Percentiles rank a stretch among this genome's conserved stretches.
Evolutionary conservation across 257 asterid genomes (phyloP).

Genomic region (Nicotiana tomentosiformis): DNA sequence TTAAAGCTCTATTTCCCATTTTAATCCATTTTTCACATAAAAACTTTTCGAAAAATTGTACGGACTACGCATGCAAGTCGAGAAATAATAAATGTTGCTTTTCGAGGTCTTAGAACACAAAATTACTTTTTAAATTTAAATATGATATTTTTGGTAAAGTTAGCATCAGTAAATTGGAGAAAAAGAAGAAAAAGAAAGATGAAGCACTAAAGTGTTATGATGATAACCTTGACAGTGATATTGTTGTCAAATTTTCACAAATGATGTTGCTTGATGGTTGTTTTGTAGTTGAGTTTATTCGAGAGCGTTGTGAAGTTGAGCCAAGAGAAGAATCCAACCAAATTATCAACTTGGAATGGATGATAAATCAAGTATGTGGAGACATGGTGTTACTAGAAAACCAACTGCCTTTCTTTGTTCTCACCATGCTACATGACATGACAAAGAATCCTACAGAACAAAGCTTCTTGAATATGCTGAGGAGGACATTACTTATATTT

Average conservation of each 20-base stretch:
- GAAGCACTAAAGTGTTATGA: conserved; percentile 8
- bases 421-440: neutral
- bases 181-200: neutral
- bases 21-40: too few species aligned
- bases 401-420: conserved; percentile 1
- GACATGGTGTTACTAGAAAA: conserved; percentile 18
- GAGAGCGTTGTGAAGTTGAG: neutral
- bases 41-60: too few species aligned
- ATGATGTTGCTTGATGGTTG: conserved; percentile 19
- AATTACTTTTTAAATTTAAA: too few species aligned
- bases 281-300: conserved; percentile 16
- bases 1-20: too few species aligned
- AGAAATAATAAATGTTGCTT: too few species aligned
- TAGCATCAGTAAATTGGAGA: neutral
- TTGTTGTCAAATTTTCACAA: neutral
- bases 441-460: neutral
- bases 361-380: neutral
- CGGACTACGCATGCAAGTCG: too few species aligned
- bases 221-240: neutral
- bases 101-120: too few species aligned
- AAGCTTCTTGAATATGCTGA: conserved; percentile 1
- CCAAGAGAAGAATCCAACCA: neutral
- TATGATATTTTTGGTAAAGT: too few species aligned
- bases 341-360: neutral
- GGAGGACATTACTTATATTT: neutral